Conservation (phyloP, 768 basidiomycete genomes). For the Tubosaeta brunneosetosa region DNA sequence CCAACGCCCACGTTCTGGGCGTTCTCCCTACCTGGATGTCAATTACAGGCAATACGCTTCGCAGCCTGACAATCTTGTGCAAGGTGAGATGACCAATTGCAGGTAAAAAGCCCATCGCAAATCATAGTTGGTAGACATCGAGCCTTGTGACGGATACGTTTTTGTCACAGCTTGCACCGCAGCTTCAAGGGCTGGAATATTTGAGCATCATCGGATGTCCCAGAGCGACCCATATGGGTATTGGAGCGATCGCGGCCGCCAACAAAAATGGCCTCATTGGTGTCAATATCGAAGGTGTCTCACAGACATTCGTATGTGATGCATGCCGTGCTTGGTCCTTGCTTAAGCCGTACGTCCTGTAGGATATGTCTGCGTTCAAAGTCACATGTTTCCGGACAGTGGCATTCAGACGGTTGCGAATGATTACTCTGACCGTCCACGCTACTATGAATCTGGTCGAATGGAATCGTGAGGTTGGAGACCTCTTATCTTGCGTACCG, state of each 20-base stretch:
- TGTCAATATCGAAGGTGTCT: constrained; percentile 60
- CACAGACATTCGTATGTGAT: constrained; percentile 51
- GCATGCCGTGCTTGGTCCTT: background rate
- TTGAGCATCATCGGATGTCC: constrained; percentile 64
- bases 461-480: constrained; percentile 44
- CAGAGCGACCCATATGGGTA: constrained; percentile 59
- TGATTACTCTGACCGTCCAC: constrained; percentile 55
- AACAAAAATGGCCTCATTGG: constrained; percentile 45
- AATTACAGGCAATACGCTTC: constrained; percentile 42
- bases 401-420: constrained; percentile 42
- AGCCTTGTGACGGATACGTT: constrained; percentile 53
- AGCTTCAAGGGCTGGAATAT: constrained; percentile 48
- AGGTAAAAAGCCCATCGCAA: background rate
- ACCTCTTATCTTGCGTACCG: constrained; percentile 45
- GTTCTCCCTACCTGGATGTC: constrained; percentile 50
- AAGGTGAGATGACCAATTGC: constrained; percentile 41
- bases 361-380: constrained; percentile 54
- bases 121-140: constrained; percentile 41
- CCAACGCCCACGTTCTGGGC: constrained; percentile 49
- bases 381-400: constrained; percentile 31
- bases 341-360: constrained; percentile 2
- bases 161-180: constrained; percentile 46
- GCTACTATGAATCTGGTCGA: constrained; percentile 31
- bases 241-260: constrained; percentile 45
- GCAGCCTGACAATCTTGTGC: constrained; percentile 62